Evolutionary conservation across 257 asterid genomes (phyloP), one percentile per base, ranked within the genome.

Genomic region (Solanum sitiens): DNA sequence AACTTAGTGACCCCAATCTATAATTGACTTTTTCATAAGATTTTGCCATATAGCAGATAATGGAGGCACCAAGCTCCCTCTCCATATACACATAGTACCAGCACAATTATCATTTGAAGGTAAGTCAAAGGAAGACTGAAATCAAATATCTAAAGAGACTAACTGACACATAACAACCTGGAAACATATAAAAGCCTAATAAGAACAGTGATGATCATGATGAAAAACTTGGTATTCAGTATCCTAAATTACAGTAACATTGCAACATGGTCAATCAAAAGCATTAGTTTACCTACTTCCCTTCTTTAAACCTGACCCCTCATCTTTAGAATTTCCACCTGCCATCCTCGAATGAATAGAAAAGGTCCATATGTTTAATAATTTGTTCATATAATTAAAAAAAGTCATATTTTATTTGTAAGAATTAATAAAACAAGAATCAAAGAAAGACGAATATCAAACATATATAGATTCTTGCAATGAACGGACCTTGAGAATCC

Each of bases 261-360:
- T 85, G 90, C 83, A 92, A 89, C 91, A 93, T 92, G 94, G 95
- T 90, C 93, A 92, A 95, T 94, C 98, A 95, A 95, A 97, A 94
- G 98, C 93, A 94, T 93, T 93, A 85, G 94, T 93, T 96, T 97
- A 97, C 99, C 99, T 95, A 97, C 99, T 97, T 96, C 99, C 99
- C 95, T 95, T 97, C 98, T 97, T 95, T 97, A 95, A 53, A 95
- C 98, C 98, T 94, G 99, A 97, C 94, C 98, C 98, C 98, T 93
- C 98, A 97, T 97, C 99, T 95, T 94, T 97, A 98, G 99, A 93
- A 93, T 92, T 95, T 97, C 98, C 98, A 97, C 99, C 99, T 95
- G 98, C 97, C 98, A 97, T 97, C 98, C 98, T 98, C 91, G 98
- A 94, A 95, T 95, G 98, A 94, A 94, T 94, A 93, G 93, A 93